phyloP scores from a whole-genome alignment of 441 rosid genomes.

The Codiaeum variegatum region DNA sequence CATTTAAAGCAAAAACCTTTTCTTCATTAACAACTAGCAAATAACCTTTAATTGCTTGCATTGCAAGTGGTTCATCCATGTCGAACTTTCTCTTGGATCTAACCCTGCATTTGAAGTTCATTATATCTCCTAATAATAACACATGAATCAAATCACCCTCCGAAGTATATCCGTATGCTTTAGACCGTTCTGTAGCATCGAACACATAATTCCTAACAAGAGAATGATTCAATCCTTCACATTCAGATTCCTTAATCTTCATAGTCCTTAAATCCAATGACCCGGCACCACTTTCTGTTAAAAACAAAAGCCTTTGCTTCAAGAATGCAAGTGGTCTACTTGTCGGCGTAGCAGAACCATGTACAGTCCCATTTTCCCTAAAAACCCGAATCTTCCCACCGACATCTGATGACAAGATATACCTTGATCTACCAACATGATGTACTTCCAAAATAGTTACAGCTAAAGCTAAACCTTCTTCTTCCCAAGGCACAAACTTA shows the following conservation, averaged over 20 bases:
- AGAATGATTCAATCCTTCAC: constrained; percentile 82
- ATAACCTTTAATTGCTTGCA: constrained; percentile 86
- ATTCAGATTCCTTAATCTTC: constrained; percentile 81
- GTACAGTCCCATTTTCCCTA: constrained; percentile 58
- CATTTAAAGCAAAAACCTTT: constrained; percentile 69
- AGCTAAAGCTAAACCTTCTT: constrained; percentile 31
- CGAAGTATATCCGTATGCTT: constrained; percentile 82
- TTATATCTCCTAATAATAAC: constrained; percentile 68
- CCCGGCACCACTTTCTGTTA: constrained; percentile 86
- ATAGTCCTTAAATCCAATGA: constrained; percentile 86
- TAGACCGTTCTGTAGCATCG: constrained; percentile 83
- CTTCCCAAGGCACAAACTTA: constrained; percentile 36
- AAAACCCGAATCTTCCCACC: constrained; percentile 69
- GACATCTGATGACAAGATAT: constrained; percentile 58
- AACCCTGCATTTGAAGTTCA: constrained; percentile 93
- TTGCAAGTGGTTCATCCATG: constrained; percentile 57
- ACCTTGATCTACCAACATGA: constrained; percentile 75
- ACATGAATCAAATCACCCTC: constrained; percentile 85
- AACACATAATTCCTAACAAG: constrained; percentile 61
- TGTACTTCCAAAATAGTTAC: constrained; percentile 76
- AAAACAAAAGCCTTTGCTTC: constrained; percentile 89
- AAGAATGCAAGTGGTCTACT: constrained; percentile 82
- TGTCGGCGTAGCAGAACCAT: constrained; percentile 61
- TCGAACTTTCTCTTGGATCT: constrained; percentile 78
- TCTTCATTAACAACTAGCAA: constrained; percentile 60